Evolutionary conservation across 1,139 yeast genomes (phyloP).

Genomic region (Pichia sp.): DNA sequence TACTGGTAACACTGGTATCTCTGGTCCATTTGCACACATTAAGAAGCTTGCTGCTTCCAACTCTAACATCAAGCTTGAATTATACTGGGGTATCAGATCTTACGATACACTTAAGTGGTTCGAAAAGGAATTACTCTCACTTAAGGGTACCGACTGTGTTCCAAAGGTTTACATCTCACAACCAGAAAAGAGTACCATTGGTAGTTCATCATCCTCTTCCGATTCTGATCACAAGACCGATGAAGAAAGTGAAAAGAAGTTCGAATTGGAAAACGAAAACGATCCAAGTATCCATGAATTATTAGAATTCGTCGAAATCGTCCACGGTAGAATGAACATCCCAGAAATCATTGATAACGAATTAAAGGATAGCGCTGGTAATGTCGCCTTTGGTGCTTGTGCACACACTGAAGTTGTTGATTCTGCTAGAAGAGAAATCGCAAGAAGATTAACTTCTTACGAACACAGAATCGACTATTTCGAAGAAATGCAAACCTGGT

Average conservation of each 20-base stretch:
- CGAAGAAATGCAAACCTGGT: conserved; percentile 33
- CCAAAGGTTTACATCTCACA: conserved; percentile 43
- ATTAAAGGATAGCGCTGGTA: conserved; percentile 38
- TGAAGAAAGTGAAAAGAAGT: background rate
- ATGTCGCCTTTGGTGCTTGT: conserved; percentile 46
- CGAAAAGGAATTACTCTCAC: conserved; percentile 39
- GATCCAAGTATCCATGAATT: conserved; percentile 3
- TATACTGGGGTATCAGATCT: conserved; percentile 50
- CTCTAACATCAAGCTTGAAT: conserved; percentile 35
- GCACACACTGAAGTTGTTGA: conserved; percentile 54
- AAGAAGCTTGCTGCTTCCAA: conserved; percentile 23
- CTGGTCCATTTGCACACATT: conserved; percentile 43
- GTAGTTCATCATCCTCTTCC: background rate
- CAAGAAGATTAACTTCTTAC: conserved; percentile 13
- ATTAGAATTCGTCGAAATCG: conserved; percentile 40
- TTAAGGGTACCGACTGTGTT: conserved; percentile 36
- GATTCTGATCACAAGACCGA: conserved; percentile 1
- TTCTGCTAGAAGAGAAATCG: conserved; percentile 39
- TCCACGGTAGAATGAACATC: conserved; percentile 48
- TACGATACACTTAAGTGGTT: conserved; percentile 53
- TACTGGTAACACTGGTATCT: conserved; percentile 77
- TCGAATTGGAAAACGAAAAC: background rate
- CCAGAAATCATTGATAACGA: conserved; percentile 37
- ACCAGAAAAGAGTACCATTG: conserved; percentile 20
- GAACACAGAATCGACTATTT: conserved; percentile 27